Conservation (phyloP, 257 asterid species). For the Solanum commersonii region DNA sequence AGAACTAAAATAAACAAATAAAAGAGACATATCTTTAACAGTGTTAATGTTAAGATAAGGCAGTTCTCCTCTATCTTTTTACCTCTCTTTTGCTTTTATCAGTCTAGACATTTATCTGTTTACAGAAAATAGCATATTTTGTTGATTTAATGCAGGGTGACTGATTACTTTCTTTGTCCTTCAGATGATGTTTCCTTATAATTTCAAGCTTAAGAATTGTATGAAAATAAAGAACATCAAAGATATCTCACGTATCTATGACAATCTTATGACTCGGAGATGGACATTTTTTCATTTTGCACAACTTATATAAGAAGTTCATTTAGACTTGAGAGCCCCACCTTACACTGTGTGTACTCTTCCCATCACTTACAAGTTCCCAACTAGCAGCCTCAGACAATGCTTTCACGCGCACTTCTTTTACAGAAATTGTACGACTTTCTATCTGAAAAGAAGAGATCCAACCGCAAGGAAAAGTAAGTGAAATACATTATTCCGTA, state of each 20-base stretch:
- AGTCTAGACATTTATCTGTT: background rate
- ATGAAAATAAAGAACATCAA: background rate
- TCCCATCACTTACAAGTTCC: slow-evolving; percentile 23
- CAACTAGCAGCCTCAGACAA: slow-evolving; percentile 29
- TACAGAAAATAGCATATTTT: background rate
- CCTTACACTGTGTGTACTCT: slow-evolving; percentile 19
- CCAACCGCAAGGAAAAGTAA: background rate
- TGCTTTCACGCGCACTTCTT: slow-evolving; percentile 30
- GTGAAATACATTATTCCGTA: slow-evolving; percentile 1
- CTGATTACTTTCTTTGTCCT: background rate
- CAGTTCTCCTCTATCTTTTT: background rate
- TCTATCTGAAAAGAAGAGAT: slow-evolving; percentile 19
- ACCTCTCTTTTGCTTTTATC: background rate
- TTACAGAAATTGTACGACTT: slow-evolving; percentile 14
- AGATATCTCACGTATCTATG: background rate
- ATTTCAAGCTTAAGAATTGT: background rate
- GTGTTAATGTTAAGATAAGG: background rate
- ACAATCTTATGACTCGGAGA: background rate
- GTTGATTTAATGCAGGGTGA: background rate
- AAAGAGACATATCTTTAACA: background rate
- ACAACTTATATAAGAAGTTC: background rate
- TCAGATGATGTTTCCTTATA: background rate
- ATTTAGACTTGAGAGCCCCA: slow-evolving; percentile 5
- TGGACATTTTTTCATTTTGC: background rate
- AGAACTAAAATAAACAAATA: background rate